These are phyloP conservation scores for Ophiostoma populinum DNA, from an alignment of 2,329 filamentous ascomycete species.

Conservation along the genomic window DNA sequence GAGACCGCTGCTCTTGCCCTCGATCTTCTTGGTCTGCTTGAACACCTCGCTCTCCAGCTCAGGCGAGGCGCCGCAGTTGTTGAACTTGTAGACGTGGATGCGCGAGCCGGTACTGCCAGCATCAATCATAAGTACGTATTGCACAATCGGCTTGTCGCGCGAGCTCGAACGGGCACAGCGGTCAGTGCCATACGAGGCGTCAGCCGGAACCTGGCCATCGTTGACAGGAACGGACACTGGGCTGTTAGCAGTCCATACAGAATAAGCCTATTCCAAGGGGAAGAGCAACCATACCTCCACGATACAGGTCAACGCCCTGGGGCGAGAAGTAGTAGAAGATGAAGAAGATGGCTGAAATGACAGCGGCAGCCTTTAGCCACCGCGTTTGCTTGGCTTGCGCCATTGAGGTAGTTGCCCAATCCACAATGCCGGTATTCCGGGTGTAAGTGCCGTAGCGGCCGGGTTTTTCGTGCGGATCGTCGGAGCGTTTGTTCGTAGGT, in stretches of 20 bases:
- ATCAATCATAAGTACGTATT: slow-evolving; percentile 98
- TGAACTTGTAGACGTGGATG: slow-evolving; percentile 98
- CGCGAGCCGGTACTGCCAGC: slow-evolving; percentile 94
- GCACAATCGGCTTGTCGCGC: slow-evolving; percentile 79
- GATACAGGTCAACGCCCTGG: slow-evolving; percentile 35
- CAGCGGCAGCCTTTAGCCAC: slow-evolving; percentile 47
- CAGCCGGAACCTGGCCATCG: slow-evolving; percentile 36
- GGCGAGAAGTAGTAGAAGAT: slow-evolving; percentile 49
- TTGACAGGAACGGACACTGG: slow-evolving; percentile 2
- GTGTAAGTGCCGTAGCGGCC: slow-evolving; percentile 37
- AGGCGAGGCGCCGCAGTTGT: slow-evolving; percentile 92
- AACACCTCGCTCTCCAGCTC: slow-evolving; percentile 88
- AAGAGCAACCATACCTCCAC: slow-evolving; percentile 21
- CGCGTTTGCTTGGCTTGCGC: slow-evolving; percentile 47
- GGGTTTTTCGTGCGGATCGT: slow-evolving; percentile 49
- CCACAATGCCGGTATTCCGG: slow-evolving; percentile 29
- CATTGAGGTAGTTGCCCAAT: slow-evolving; percentile 39
- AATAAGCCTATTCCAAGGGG: not conserved
- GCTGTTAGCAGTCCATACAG: not conserved
- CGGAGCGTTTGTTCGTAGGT: slow-evolving; percentile 39
- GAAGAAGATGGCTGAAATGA: slow-evolving; percentile 40
- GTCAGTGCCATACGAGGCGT: slow-evolving; percentile 47
- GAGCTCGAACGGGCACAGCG: slow-evolving; percentile 73
- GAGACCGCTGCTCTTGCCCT: slow-evolving; percentile 47
- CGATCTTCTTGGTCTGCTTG: slow-evolving; percentile 76